Evolutionary conservation across 352 stramenopile genomes (phyloP), one percentile per base, ranked within the genome.

Genomic region (Pythium chondricola): DNA sequence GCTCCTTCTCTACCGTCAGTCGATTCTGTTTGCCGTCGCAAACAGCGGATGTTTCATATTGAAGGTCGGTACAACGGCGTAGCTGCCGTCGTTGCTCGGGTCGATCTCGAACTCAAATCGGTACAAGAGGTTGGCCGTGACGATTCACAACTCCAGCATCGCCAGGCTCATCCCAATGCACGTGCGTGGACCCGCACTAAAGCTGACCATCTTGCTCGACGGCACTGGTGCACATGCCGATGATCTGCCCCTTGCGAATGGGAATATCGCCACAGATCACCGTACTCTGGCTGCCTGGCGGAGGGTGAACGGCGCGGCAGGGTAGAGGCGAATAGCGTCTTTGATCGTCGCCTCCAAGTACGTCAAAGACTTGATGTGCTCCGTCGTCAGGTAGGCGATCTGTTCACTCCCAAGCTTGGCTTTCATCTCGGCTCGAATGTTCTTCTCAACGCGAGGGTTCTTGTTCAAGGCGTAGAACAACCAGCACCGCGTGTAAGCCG

Each of bases 281-380:
- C 13, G 73, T 81, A 43, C 86, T 75, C 6, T 33, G 16, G 74
- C 71, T 17, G 59, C 67, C 48, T 83, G 54, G 41, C 85, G 83
- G 11, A 64, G 53, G 18, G 81, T 83, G 17, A 77, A 63, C 2
- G 80, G 74, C 4, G 76, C 60, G 17, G 71, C 30, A 22, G 82
- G 82, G 41, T 83, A 74, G 30, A 92, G 43, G 0, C 82, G 69
- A 30, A 91, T 41, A n/a, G 67, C 75, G 39, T 93, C 82, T 21
- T 63, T 67, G 13, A 90, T 26, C 4, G 74, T 58, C 0, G 74
- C 82, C 21, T 82, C 64, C 26, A 87, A 42, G 46, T 86, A 93
- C n/a, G 71, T 45, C 8, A 89, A 58, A 10, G 44, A 24, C 25
- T 71, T 57, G 21, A 78, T 49, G 14, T 87, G 54, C 4, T 85